phyloP scores from a whole-genome alignment of 176 grass and related monocot genomes.

The Ananas comosus region DNA sequence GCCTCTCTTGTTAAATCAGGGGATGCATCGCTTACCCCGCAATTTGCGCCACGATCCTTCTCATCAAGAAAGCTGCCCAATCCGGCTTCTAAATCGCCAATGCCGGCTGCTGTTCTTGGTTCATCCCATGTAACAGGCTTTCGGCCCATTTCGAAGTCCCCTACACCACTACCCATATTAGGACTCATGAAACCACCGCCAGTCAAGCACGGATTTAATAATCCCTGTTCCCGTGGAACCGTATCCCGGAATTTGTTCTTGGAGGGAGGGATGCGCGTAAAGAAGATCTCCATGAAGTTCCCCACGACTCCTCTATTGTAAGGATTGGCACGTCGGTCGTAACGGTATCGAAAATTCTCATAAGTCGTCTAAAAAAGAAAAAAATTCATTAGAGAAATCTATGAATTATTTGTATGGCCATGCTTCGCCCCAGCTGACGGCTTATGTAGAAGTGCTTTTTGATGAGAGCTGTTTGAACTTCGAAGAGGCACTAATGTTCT shows the following conservation, averaged over 20 bases:
- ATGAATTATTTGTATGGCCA: neutral
- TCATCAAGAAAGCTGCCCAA: constrained; percentile 52
- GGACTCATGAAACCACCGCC: constrained; percentile 86
- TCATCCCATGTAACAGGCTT: constrained; percentile 91
- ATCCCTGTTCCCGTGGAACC: constrained; percentile 42
- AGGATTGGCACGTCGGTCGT: constrained; percentile 69
- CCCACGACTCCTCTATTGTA: constrained; percentile 55
- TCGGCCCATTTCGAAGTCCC: constrained; percentile 73
- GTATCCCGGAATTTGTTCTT: constrained; percentile 88
- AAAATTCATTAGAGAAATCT: neutral
- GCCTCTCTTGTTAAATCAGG: constrained; percentile 47
- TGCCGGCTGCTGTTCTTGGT: constrained; percentile 53
- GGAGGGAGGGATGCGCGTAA: constrained; percentile 61
- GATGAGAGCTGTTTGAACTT: no score
- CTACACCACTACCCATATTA: constrained; percentile 82
- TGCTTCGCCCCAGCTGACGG: no score
- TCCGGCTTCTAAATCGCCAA: constrained; percentile 57
- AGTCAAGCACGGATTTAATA: constrained; percentile 33
- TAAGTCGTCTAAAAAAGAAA: constrained; percentile 65
- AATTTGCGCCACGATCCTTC: constrained; percentile 54
- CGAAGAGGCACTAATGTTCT: no score
- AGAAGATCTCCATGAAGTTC: constrained; percentile 79
- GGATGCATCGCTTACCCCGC: constrained; percentile 43
- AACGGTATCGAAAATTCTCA: constrained; percentile 89
- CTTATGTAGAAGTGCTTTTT: no score